phyloP scores from a whole-genome alignment of 2,329 filamentous ascomycete species.

The Knoxdaviesia proteae region DNA sequence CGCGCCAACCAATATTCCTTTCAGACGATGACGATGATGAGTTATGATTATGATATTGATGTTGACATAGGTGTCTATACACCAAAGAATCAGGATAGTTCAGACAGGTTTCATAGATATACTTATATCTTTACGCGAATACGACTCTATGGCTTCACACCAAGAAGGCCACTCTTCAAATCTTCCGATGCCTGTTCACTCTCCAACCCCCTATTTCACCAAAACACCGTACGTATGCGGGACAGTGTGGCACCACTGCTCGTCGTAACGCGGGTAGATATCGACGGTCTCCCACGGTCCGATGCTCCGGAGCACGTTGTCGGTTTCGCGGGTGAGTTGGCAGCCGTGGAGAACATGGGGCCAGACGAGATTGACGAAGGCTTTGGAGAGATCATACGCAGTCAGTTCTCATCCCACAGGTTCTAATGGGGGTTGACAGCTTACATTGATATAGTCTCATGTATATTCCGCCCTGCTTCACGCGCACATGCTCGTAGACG shows the following conservation, averaged over 20 bases:
- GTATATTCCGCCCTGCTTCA: constrained; percentile 15
- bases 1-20: constrained; percentile 12
- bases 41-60: constrained; percentile 8
- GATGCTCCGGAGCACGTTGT: constrained; percentile 21
- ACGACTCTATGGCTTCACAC: no score
- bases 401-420: no score
- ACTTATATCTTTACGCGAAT: no score
- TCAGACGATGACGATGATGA: constrained; percentile 18
- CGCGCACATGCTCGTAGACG: constrained; percentile 37
- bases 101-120: no score
- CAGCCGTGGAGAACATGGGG: constrained; percentile 29
- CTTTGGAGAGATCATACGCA: constrained; percentile 11
- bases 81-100: no score
- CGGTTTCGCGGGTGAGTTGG: constrained; percentile 26
- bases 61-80: no score
- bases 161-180: no score
- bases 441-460: constrained; percentile 29
- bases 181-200: no score
- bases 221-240: constrained; percentile 31
- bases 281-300: constrained; percentile 30
- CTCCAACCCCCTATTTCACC: constrained; percentile 20
- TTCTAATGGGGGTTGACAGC: constrained; percentile 7
- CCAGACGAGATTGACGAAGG: constrained; percentile 30
- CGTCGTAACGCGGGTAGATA: constrained; percentile 17
- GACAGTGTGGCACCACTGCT: constrained; percentile 20